Percentiles rank a stretch among this genome's conserved stretches.
Evolutionary conservation across 208 protist species (phyloP).

Genomic region (Leishmania tropica): DNA sequence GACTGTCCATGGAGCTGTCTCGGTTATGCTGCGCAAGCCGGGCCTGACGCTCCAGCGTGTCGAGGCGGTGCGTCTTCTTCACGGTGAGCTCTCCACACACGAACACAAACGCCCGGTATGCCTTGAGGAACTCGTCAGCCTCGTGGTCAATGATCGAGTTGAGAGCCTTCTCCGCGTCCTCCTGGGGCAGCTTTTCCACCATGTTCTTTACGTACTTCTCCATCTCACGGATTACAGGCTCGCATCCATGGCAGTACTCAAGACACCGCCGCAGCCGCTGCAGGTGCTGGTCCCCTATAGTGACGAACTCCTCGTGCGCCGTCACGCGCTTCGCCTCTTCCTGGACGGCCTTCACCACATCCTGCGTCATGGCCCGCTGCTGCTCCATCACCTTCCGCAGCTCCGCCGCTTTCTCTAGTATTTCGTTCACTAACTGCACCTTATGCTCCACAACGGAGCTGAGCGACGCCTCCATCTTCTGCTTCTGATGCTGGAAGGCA

Average conservation of each 20-base stretch:
- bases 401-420: conserved; percentile 63
- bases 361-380: conserved; percentile 59
- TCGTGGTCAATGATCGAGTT: conserved; percentile 54
- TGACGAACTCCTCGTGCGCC: conserved; percentile 77
- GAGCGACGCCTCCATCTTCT: conserved; percentile 36
- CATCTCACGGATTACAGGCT: conserved; percentile 49
- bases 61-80: conserved; percentile 86
- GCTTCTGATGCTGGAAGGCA: conserved; percentile 40
- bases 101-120: conserved; percentile 75
- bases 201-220: conserved; percentile 66
- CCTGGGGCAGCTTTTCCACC: conserved; percentile 47
- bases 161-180: conserved; percentile 48
- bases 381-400: conserved; percentile 57
- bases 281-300: conserved; percentile 66
- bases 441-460: conserved; percentile 44
- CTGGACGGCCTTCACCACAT: conserved; percentile 43
- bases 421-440: conserved; percentile 57
- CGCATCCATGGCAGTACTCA: conserved; percentile 60
- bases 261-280: conserved; percentile 62
- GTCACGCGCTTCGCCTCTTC: conserved; percentile 65
- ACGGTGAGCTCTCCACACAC: conserved; percentile 76
- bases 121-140: conserved; percentile 53
- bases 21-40: conserved; percentile 79
- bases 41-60: conserved; percentile 84
- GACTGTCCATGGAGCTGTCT: conserved; percentile 85